Conservation (phyloP, 371 early-diverging fungal genomes). For the Syncephalastrum sp. region DNA sequence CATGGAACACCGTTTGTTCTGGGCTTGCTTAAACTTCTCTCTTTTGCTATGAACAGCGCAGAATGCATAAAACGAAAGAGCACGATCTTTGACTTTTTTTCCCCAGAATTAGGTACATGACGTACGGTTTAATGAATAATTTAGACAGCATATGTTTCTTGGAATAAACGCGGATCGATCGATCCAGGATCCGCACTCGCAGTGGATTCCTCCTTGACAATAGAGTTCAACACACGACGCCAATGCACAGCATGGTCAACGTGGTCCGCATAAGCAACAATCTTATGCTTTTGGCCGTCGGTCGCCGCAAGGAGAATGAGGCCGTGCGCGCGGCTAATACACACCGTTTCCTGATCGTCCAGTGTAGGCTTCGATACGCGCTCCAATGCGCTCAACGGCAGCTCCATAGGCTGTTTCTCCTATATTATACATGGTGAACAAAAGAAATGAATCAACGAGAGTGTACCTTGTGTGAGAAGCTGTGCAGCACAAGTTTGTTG, state of each 20-base stretch:
- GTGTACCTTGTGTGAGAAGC: slow-evolving; percentile 22
- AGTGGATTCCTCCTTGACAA: no score
- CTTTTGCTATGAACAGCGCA: no score
- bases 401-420: slow-evolving; percentile 7
- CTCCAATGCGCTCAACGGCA: slow-evolving; percentile 12
- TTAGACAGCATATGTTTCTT: no score
- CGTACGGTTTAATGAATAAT: no score
- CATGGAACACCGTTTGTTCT: no score
- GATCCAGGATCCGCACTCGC: no score
- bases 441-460: neutral
- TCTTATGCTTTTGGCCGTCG: slow-evolving; percentile 3
- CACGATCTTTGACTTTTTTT: no score
- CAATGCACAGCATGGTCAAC: slow-evolving; percentile 13
- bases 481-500: slow-evolving; percentile 11
- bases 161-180: no score
- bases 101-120: no score
- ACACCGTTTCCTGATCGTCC: slow-evolving; percentile 19
- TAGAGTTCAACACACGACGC: slow-evolving; percentile 1
- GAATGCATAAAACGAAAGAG: no score
- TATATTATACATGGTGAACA: neutral
- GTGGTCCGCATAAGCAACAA: slow-evolving; percentile 21
- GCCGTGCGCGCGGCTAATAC: slow-evolving; percentile 17
- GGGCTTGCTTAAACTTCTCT: no score
- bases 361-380: slow-evolving; percentile 16
- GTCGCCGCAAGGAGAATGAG: slow-evolving; percentile 15